Conservation (phyloP, 2,329 filamentous ascomycete species). For the Ophidiomyces ophidiicola region DNA sequence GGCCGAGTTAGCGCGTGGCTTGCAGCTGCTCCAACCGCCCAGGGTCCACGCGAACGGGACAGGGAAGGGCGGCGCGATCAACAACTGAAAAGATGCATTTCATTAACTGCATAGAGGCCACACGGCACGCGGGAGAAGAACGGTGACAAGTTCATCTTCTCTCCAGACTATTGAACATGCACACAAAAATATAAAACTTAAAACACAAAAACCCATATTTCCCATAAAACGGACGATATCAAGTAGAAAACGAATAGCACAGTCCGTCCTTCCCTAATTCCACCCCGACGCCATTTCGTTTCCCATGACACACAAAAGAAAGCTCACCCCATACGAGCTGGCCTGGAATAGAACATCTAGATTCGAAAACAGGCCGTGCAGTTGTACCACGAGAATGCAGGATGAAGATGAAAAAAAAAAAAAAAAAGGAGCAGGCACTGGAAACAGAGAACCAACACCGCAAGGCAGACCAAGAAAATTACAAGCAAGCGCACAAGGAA, state of each 20-base stretch:
- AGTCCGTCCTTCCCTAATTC: constrained; percentile 9
- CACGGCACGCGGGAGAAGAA: too few species aligned
- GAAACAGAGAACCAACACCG: constrained; percentile 8
- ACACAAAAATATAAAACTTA: background rate
- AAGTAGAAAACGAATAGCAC: constrained; percentile 9
- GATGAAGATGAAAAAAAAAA: constrained; percentile 13
- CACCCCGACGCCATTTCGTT: constrained; percentile 12
- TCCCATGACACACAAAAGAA: constrained; percentile 4
- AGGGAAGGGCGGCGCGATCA: too few species aligned
- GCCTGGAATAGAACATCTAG: background rate
- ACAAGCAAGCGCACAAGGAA: constrained; percentile 5
- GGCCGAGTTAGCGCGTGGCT: too few species aligned
- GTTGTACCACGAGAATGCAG: background rate
- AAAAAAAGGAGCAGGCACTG: constrained; percentile 2
- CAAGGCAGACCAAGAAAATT: constrained; percentile 12
- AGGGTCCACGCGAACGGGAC: too few species aligned
- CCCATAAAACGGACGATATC: background rate
- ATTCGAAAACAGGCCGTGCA: background rate
- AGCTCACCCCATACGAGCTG: background rate
- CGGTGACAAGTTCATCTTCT: background rate
- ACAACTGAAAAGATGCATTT: too few species aligned
- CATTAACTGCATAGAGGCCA: too few species aligned
- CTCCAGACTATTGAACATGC: background rate
- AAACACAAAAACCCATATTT: constrained; percentile 5
- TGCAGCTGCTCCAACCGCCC: too few species aligned